phyloP scores from a whole-genome alignment of 2,329 filamentous ascomycete genomes.

The Dothiorella sarmentorum region DNA sequence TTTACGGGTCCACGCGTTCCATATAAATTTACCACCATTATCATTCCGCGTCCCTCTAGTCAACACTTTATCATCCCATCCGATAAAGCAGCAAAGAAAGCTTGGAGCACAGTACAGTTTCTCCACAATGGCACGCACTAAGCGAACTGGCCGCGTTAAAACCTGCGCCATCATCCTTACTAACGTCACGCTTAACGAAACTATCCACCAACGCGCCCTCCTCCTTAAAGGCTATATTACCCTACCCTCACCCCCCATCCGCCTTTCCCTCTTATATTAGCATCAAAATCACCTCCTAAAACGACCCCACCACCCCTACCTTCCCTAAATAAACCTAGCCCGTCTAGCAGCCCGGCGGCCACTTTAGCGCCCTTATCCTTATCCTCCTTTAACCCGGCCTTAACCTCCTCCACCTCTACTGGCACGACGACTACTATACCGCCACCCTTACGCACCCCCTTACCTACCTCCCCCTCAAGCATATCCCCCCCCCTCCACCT shows the following conservation, averaged over 20 bases:
- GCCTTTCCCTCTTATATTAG: constrained; percentile 19
- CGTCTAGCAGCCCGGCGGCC: constrained; percentile 27
- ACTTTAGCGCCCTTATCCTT: constrained; percentile 33
- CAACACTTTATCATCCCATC: too few species aligned
- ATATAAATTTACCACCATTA: background rate
- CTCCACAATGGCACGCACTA: background rate
- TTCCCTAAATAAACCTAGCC: constrained; percentile 35
- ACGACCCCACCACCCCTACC: constrained; percentile 23
- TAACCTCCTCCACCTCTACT: constrained; percentile 27
- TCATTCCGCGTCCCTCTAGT: too few species aligned
- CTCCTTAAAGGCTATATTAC: constrained; percentile 29
- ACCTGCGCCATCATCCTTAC: background rate
- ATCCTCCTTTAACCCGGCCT: constrained; percentile 28
- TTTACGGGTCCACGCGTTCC: background rate
- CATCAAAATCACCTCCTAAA: constrained; percentile 25
- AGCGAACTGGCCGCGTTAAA: background rate
- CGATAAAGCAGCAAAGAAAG: too few species aligned
- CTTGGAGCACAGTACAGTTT: background rate
- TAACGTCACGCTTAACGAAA: background rate
- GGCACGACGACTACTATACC: constrained; percentile 21
- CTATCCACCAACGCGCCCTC: constrained; percentile 26
- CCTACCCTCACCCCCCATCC: background rate
- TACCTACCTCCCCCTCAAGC: constrained; percentile 31
- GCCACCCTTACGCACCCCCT: constrained; percentile 22
- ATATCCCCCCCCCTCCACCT: constrained; percentile 33